Conservation (phyloP, 2,329 filamentous ascomycete genomes). For the Xylariomycetidae sp. region DNA sequence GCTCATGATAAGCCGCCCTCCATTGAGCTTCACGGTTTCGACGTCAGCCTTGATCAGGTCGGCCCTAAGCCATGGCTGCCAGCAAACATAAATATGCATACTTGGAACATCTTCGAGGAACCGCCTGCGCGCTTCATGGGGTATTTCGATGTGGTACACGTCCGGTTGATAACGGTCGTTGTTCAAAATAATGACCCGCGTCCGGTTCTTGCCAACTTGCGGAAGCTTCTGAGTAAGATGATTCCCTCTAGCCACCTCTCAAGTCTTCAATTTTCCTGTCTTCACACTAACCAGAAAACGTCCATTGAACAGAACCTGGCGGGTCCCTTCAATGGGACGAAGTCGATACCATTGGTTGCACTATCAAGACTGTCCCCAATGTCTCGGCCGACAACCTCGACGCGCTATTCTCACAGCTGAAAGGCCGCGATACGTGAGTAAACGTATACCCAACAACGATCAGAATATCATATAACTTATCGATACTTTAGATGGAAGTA, state of each 20-base stretch:
- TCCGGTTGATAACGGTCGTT: constrained; percentile 10
- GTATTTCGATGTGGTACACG: constrained; percentile 12
- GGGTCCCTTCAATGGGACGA: constrained; percentile 13
- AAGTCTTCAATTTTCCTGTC: not conserved
- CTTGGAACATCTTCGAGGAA: constrained; percentile 13
- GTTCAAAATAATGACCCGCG: constrained; percentile 9
- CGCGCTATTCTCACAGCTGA: not conserved
- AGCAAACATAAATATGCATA: constrained; percentile 11
- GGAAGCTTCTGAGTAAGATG: constrained; percentile 10
- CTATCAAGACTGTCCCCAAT: constrained; percentile 7
- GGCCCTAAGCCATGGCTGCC: constrained; percentile 8
- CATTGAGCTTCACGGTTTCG: constrained; percentile 10
- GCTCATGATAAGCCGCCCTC: constrained; percentile 1
- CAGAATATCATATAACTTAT: no score
- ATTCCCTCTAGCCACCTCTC: not conserved
- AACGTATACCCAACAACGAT: no score
- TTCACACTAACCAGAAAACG: no score
- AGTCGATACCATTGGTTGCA: constrained; percentile 5
- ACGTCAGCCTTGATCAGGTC: constrained; percentile 14
- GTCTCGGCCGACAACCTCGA: constrained; percentile 4
- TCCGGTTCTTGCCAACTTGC: constrained; percentile 7
- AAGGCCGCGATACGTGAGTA: constrained; percentile 5
- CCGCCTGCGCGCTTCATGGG: constrained; percentile 6
- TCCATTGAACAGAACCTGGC: constrained; percentile 12
- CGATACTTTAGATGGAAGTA: constrained; percentile 13